A percentile compares a stretch with the other conserved stretches of the same genome.
Conservation (phyloP, 2,329 filamentous ascomycete species). For the Trichoderma brevicompactum region DNA sequence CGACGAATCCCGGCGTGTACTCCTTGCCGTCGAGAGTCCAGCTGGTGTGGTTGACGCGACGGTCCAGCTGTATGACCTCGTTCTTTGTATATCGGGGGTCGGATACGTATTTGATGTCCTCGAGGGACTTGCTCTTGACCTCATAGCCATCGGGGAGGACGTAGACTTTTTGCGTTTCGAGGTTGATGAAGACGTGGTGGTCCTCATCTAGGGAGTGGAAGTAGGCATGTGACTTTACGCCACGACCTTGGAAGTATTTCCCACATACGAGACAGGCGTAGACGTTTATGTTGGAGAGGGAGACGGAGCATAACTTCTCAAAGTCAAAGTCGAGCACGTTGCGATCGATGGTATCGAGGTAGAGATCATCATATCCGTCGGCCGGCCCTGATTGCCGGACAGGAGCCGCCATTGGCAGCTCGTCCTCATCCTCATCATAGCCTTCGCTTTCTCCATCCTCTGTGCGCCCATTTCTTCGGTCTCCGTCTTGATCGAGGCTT, state of each 20-base stretch:
- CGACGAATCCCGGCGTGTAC: conserved; percentile 93
- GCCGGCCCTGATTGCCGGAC: conserved; percentile 76
- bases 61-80: conserved; percentile 81
- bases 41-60: conserved; percentile 57
- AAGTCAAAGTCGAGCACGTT: conserved; percentile 96
- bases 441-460: conserved; percentile 39
- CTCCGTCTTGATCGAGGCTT: conserved; percentile 37
- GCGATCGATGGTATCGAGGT: conserved; percentile 95
- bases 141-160: conserved; percentile 97
- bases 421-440: conserved; percentile 48
- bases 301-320: conserved; percentile 96
- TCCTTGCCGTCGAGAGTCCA: conserved; percentile 82
- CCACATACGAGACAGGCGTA: conserved; percentile 97
- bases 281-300: conserved; percentile 96
- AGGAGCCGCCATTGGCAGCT: conserved; percentile 48
- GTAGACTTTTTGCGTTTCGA: conserved; percentile 89
- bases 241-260: conserved; percentile 95
- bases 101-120: conserved; percentile 97
- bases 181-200: conserved; percentile 98
- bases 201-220: conserved; percentile 94
- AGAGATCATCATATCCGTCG: conserved; percentile 91
- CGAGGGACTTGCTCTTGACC: conserved; percentile 89
- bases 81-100: conserved; percentile 82
- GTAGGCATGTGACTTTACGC: conserved; percentile 93
- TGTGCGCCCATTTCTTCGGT: conserved; percentile 35